Percentiles rank a stretch among this genome's conserved stretches.
Evolutionary conservation across 2,329 filamentous ascomycete genomes (phyloP).

Genomic region (Cytospora piceae): DNA sequence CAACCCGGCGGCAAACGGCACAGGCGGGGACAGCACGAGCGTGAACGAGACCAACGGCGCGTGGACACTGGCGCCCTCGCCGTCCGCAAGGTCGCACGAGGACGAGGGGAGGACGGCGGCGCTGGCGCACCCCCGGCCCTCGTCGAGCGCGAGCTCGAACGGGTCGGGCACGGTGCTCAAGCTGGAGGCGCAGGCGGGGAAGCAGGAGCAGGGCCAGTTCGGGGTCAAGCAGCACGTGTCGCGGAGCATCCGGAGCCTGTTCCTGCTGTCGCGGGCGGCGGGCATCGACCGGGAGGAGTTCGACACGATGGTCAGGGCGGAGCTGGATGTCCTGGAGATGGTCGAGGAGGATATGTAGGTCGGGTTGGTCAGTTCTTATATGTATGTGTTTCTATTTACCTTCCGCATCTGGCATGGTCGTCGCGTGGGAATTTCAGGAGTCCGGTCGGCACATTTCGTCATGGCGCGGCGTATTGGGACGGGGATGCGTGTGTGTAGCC

Average conservation of each 20-base stretch:
- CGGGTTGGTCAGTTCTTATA: neutral
- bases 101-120: conserved; percentile 44
- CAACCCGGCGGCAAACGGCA: neutral
- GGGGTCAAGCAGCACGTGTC: conserved; percentile 80
- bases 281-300: conserved; percentile 79
- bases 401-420: conserved; percentile 6
- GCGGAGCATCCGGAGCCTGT: conserved; percentile 77
- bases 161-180: conserved; percentile 63
- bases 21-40: conserved; percentile 35
- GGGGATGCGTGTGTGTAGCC: neutral
- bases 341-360: conserved; percentile 59
- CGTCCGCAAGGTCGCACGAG: conserved; percentile 41
- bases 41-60: conserved; percentile 44
- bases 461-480: neutral
- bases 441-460: conserved; percentile 23
- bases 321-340: conserved; percentile 71
- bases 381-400: conserved; percentile 1
- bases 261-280: conserved; percentile 67
- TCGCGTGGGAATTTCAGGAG: conserved; percentile 22
- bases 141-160: conserved; percentile 61
- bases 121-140: conserved; percentile 60
- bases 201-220: conserved; percentile 67
- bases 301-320: conserved; percentile 69
- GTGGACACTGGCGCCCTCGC: conserved; percentile 49
- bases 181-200: conserved; percentile 59